Evolutionary conservation across 2,329 filamentous ascomycete genomes (phyloP).

Genomic region (Cyphellophora attinorum): DNA sequence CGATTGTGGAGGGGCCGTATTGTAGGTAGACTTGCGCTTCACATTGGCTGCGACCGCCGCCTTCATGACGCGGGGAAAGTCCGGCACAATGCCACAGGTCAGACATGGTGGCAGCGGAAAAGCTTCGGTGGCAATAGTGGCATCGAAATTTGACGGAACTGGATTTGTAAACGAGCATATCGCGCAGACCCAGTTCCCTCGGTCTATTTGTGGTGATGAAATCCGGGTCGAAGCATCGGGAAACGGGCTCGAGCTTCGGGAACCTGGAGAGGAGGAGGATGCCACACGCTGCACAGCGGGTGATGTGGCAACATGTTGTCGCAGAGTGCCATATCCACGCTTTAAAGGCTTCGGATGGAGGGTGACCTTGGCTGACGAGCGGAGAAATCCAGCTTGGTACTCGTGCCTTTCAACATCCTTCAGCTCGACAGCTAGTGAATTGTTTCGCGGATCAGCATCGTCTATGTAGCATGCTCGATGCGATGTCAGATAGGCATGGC

Average conservation of each 20-base stretch:
- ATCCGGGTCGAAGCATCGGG: constrained; percentile 4
- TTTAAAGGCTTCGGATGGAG: constrained; percentile 73
- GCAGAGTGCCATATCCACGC: constrained; percentile 45
- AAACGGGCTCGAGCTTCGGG: constrained; percentile 22
- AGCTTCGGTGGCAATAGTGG: constrained; percentile 65
- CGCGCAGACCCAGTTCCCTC: constrained; percentile 86
- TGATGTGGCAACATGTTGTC: constrained; percentile 30
- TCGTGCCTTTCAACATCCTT: constrained; percentile 87
- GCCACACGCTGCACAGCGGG: constrained; percentile 11
- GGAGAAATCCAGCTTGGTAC: constrained; percentile 81
- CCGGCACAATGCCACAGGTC: constrained; percentile 88
- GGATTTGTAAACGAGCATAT: constrained; percentile 95
- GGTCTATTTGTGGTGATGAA: constrained; percentile 2
- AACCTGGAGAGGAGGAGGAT: constrained; percentile 22
- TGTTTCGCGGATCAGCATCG: constrained; percentile 70
- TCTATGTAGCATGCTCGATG: constrained; percentile 95
- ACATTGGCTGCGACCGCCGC: constrained; percentile 68
- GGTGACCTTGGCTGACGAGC: constrained; percentile 89
- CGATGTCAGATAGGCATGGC: constrained; percentile 91
- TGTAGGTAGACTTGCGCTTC: constrained; percentile 25
- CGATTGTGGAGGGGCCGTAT: background rate
- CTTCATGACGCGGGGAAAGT: constrained; percentile 72
- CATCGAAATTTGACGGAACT: constrained; percentile 87
- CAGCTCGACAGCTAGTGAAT: constrained; percentile 75
- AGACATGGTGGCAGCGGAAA: constrained; percentile 79